These are phyloP conservation scores for Suillus sp. DNA, from an alignment of 768 basidiomycete species.

Conservation along the genomic window DNA sequence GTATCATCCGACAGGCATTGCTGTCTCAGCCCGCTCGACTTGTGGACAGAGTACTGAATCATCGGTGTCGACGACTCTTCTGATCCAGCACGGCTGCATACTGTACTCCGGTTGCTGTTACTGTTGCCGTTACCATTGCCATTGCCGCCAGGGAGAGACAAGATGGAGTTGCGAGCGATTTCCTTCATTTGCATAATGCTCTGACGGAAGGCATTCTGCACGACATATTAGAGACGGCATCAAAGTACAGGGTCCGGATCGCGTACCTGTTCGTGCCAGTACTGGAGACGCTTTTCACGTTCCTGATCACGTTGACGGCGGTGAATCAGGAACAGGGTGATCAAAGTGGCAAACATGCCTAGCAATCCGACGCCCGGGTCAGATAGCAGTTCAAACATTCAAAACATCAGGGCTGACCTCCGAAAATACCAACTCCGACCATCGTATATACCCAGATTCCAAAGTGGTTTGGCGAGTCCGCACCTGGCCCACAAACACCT, in stretches of 20 bases:
- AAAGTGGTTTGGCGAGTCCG: slow-evolving; percentile 64
- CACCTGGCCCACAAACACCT: slow-evolving; percentile 62
- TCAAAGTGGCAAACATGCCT: slow-evolving; percentile 78
- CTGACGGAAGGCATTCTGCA: slow-evolving; percentile 76
- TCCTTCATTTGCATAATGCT: slow-evolving; percentile 81
- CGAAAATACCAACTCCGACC: slow-evolving; percentile 70
- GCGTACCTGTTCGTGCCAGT: slow-evolving; percentile 84
- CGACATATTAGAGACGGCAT: neutral
- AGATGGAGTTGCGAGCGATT: slow-evolving; percentile 65
- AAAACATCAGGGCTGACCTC: slow-evolving; percentile 48
- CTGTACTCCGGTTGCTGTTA: slow-evolving; percentile 49
- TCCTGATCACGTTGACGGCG: slow-evolving; percentile 71
- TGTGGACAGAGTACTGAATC: slow-evolving; percentile 43
- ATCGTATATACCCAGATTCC: slow-evolving; percentile 70
- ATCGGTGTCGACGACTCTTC: slow-evolving; percentile 62
- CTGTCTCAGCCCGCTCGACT: slow-evolving; percentile 57
- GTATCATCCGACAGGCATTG: slow-evolving; percentile 49
- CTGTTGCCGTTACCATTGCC: slow-evolving; percentile 40
- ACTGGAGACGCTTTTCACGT: slow-evolving; percentile 82
- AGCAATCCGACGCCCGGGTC: slow-evolving; percentile 2
- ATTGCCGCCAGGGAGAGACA: slow-evolving; percentile 50
- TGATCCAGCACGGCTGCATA: slow-evolving; percentile 49
- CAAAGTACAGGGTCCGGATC: neutral
- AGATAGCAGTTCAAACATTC: neutral
- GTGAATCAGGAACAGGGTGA: slow-evolving; percentile 70